phyloP scores from a whole-genome alignment of 371 early-diverging fungal genomes.

The Lichtheimia ornata region DNA sequence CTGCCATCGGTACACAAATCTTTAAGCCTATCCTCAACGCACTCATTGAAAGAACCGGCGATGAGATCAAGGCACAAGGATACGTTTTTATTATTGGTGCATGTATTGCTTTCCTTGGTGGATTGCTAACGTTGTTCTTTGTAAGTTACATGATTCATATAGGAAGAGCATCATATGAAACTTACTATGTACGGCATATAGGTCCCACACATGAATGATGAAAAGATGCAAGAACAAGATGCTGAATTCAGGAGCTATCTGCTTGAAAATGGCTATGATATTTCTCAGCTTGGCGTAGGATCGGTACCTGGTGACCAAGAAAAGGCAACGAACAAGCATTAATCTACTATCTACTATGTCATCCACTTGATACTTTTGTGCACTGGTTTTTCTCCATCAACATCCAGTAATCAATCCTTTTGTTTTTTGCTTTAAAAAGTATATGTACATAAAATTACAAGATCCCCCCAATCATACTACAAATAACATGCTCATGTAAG shows the following conservation, averaged over 20 bases:
- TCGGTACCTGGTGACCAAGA: too few relatives aligned
- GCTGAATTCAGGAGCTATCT: slow-evolving; percentile 47
- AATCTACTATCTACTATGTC: too few relatives aligned
- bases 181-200: too few relatives aligned
- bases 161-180: background rate
- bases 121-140: slow-evolving; percentile 40
- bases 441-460: too few relatives aligned
- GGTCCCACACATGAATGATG: too few relatives aligned
- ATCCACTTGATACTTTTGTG: too few relatives aligned
- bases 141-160: slow-evolving; percentile 16
- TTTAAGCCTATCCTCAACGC: slow-evolving; percentile 47
- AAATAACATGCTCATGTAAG: too few relatives aligned
- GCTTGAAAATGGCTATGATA: slow-evolving; percentile 46
- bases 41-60: slow-evolving; percentile 21
- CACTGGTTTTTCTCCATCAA: too few relatives aligned
- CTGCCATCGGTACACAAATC: slow-evolving; percentile 53
- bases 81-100: slow-evolving; percentile 56
- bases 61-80: slow-evolving; percentile 37
- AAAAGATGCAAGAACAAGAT: slow-evolving; percentile 44
- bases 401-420: too few relatives aligned
- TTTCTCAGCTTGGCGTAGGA: slow-evolving; percentile 25
- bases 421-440: too few relatives aligned
- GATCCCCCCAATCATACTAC: too few relatives aligned
- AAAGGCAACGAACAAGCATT: too few relatives aligned
- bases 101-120: slow-evolving; percentile 50